Conservation (phyloP, 257 asterid species). For the Thymus mandschuricus region DNA sequence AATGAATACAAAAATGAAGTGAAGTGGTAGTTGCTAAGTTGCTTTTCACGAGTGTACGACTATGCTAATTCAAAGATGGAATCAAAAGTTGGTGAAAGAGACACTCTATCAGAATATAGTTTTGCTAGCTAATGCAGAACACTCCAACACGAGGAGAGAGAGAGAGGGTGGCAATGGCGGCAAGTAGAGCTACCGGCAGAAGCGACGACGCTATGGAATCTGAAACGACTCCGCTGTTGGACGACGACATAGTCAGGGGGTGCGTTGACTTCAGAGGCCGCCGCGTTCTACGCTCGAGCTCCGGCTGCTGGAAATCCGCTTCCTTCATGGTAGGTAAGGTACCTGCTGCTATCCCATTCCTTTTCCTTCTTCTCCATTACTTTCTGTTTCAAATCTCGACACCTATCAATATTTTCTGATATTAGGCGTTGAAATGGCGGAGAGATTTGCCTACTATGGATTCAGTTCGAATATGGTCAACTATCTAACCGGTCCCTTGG, state of each 20-base stretch:
- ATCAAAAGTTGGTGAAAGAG: no score
- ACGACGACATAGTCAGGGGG: slow-evolving; percentile 26
- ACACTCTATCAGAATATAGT: no score
- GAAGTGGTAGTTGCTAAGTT: no score
- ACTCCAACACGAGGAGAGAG: neutral
- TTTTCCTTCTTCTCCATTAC: neutral
- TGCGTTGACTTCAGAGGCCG: slow-evolving; percentile 36
- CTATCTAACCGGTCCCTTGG: slow-evolving; percentile 23
- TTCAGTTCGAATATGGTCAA: slow-evolving; percentile 29
- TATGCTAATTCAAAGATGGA: no score
- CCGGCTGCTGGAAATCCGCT: slow-evolving; percentile 51
- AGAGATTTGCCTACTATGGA: slow-evolving; percentile 34
- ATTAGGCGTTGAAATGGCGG: slow-evolving; percentile 33
- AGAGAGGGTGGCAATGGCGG: slow-evolving; percentile 1
- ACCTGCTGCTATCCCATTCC: neutral
- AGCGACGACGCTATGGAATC: slow-evolving; percentile 1
- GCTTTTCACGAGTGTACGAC: no score
- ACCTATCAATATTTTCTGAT: neutral
- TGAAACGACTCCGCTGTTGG: neutral
- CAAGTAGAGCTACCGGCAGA: neutral
- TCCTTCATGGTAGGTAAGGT: slow-evolving; percentile 38
- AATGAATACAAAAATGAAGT: no score
- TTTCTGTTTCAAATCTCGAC: neutral
- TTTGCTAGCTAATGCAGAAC: neutral
- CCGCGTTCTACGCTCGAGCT: slow-evolving; percentile 28